These are phyloP conservation scores for Schwanniomyces yamadae DNA, from an alignment of 805 yeast genomes.

Conservation along the genomic window DNA sequence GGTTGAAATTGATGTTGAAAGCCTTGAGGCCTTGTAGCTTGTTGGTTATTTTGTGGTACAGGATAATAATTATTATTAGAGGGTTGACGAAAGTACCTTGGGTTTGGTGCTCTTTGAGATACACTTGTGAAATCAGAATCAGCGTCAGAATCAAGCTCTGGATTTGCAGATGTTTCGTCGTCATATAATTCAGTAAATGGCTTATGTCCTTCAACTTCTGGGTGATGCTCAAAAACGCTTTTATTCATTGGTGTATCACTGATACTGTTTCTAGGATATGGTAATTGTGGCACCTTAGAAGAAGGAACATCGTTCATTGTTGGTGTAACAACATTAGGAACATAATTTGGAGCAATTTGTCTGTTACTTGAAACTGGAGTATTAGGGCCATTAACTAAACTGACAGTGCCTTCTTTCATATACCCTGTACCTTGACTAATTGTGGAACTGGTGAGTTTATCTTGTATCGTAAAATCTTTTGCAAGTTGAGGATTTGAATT, in stretches of 20 bases:
- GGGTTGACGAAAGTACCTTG: constrained; percentile 47
- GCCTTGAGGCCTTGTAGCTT: constrained; percentile 1
- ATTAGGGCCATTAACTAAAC: constrained; percentile 31
- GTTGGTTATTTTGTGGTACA: constrained; percentile 4
- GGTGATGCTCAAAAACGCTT: constrained; percentile 46
- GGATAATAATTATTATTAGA: constrained; percentile 17
- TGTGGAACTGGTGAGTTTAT: constrained; percentile 9
- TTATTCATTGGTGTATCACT: constrained; percentile 10
- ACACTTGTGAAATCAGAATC: constrained; percentile 76
- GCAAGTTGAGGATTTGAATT: constrained; percentile 32
- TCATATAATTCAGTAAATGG: constrained; percentile 43
- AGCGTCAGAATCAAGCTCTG: constrained; percentile 31
- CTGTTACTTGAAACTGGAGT: constrained; percentile 30
- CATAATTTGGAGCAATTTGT: constrained; percentile 32
- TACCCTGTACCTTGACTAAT: constrained; percentile 2
- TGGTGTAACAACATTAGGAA: constrained; percentile 27
- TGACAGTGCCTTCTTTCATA: constrained; percentile 18
- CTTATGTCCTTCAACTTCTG: constrained; percentile 45
- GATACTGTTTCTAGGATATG: constrained; percentile 24
- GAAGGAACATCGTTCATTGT: constrained; percentile 19
- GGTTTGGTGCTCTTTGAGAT: constrained; percentile 73
- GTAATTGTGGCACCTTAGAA: constrained; percentile 15
- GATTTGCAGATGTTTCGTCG: constrained; percentile 15
- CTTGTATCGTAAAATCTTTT: constrained; percentile 30
- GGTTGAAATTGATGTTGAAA: constrained; percentile 8